A percentile compares a stretch with the other conserved stretches of the same genome.
phyloP scores from a whole-genome alignment of 2,329 filamentous ascomycete species.

The Fusarium hainanense region DNA sequence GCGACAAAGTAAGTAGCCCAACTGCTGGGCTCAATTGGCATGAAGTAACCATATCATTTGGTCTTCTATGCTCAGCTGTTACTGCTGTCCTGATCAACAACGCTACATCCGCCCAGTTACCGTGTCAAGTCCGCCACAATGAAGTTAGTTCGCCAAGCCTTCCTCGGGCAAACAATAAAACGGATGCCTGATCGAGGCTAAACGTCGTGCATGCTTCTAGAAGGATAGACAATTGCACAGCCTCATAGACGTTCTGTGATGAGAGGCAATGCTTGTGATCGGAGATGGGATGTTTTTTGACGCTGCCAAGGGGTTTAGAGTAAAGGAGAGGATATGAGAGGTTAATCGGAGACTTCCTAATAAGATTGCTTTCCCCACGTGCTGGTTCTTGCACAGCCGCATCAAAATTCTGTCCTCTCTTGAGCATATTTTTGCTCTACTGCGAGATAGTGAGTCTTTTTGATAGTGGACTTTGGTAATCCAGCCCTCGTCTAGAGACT shows the following conservation, averaged over 20 bases:
- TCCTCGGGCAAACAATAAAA: neutral
- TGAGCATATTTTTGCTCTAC: neutral
- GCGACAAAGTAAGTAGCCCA: neutral
- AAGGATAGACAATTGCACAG: neutral
- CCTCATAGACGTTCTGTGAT: neutral
- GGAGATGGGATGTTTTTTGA: neutral
- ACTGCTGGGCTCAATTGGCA: neutral
- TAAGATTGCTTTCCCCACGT: conserved; percentile 1
- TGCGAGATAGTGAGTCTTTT: no score
- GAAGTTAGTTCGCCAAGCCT: neutral
- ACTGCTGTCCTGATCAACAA: neutral
- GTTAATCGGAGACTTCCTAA: neutral
- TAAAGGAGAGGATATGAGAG: neutral
- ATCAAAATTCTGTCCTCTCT: neutral
- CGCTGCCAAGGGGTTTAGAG: neutral
- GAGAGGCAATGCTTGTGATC: neutral
- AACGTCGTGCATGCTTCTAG: neutral
- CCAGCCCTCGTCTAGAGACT: neutral
- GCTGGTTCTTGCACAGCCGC: neutral
- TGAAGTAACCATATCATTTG: neutral
- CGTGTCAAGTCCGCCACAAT: neutral
- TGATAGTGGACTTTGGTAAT: neutral
- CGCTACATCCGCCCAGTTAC: neutral
- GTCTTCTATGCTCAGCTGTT: neutral
- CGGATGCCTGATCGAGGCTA: neutral